A percentile compares a stretch with the other conserved stretches of the same genome.
Evolutionary conservation across 495 filamentous ascomycete species (phyloP).

Genomic region (Aspergillus hancockii): DNA sequence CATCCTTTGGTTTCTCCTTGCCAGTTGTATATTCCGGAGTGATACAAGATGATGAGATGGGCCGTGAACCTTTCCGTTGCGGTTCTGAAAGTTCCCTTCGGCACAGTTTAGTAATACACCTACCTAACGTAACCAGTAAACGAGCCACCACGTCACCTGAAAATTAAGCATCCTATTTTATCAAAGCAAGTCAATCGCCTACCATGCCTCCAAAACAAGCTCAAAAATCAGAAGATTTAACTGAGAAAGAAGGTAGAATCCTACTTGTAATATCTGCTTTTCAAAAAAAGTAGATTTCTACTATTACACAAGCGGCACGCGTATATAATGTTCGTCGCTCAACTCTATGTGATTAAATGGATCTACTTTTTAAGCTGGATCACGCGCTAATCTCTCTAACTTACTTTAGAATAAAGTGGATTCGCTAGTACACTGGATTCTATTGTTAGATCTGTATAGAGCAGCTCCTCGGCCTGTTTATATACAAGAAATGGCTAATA

Average conservation of each 20-base stretch:
- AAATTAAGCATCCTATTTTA: too few relatives aligned
- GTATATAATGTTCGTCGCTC: conserved; percentile 25
- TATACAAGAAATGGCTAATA: conserved; percentile 44
- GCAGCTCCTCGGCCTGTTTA: too few relatives aligned
- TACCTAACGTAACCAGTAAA: too few relatives aligned
- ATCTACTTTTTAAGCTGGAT: neutral
- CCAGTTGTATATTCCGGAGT: too few relatives aligned
- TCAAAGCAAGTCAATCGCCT: conserved; percentile 10
- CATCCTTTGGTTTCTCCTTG: too few relatives aligned
- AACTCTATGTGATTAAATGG: conserved; percentile 17
- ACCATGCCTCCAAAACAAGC: conserved; percentile 11
- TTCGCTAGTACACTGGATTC: conserved; percentile 31
- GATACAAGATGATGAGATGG: too few relatives aligned
- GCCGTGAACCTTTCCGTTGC: too few relatives aligned
- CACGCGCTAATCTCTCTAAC: conserved; percentile 20
- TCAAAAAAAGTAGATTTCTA: conserved; percentile 15
- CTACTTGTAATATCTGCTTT: conserved; percentile 8
- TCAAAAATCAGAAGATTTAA: conserved; percentile 8
- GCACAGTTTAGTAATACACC: too few relatives aligned
- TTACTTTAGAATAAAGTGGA: conserved; percentile 18
- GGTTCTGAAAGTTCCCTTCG: too few relatives aligned
- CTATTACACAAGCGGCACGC: conserved; percentile 19
- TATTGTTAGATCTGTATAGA: conserved; percentile 20
- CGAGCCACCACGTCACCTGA: too few relatives aligned
- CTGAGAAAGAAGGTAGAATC: conserved; percentile 7